These are phyloP conservation scores for Rossbeevera mucosa DNA, from an alignment of 768 basidiomycete species.

Conservation along the genomic window DNA sequence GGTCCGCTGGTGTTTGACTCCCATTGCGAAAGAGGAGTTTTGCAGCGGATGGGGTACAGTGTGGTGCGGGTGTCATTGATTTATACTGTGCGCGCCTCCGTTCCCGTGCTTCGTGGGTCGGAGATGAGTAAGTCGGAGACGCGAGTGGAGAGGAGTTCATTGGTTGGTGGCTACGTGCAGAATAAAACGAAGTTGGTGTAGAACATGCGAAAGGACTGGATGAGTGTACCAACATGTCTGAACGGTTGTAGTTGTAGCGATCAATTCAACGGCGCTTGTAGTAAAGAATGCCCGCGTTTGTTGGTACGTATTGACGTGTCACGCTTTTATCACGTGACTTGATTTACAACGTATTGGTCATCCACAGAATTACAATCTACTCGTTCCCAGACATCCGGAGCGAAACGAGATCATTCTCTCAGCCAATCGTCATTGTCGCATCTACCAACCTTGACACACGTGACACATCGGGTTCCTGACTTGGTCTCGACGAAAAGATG, in stretches of 20 bases:
- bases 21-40: slow-evolving; percentile 14
- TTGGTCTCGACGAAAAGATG: slow-evolving; percentile 64
- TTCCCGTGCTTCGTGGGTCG: slow-evolving; percentile 39
- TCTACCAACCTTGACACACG: slow-evolving; percentile 32
- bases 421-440: slow-evolving; percentile 33
- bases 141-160: slow-evolving; percentile 51
- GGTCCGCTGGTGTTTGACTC: slow-evolving; percentile 33
- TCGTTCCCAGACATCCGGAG: not conserved
- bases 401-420: not conserved
- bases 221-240: slow-evolving; percentile 17
- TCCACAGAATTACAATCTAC: not conserved
- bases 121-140: slow-evolving; percentile 42
- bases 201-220: slow-evolving; percentile 33
- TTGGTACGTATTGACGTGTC: slow-evolving; percentile 25
- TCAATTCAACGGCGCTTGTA: slow-evolving; percentile 5
- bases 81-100: slow-evolving; percentile 59
- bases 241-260: not conserved
- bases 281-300: slow-evolving; percentile 19
- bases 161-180: slow-evolving; percentile 32
- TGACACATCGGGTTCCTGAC: slow-evolving; percentile 19
- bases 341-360: too few species aligned
- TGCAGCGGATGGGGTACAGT: slow-evolving; percentile 11
- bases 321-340: slow-evolving; percentile 9
- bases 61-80: slow-evolving; percentile 25
- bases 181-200: slow-evolving; percentile 35